Evolutionary conservation across 78 protist genomes (phyloP), one percentile per base, ranked within the genome.

Genomic region (Cavenderia fasciculata): DNA sequence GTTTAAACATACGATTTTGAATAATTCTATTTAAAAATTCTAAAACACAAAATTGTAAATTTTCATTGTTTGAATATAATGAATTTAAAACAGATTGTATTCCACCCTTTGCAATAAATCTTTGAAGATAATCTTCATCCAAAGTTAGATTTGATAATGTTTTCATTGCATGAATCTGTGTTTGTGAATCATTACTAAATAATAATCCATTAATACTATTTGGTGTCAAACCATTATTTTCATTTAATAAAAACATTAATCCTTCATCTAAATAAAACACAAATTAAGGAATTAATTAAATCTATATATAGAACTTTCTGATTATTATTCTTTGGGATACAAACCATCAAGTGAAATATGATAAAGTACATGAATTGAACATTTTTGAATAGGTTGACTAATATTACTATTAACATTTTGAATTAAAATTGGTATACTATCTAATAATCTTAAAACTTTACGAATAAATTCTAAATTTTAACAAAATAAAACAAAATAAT

Each of bases 11-110:
- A 59, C 68, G 52, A 3, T 7, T 40, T 69, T 68, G 65, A 29
- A 68, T 52, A 0, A 68, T 56, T 43, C n/a, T 69, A 54, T 82
- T 82, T 56, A 82, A 69, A 1, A 82, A 23, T 36, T 23, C 61
- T 12, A 82, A 43, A 2, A 82, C 89, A 40, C 63, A 27, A 68
- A 44, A 69, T 56, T 82, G 89, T 29, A 82, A 51, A 29, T 65
- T 59, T 56, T 82, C 89, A 69, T 82, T 63, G 57, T 82, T 82
- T 25, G 89, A 82, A 36, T 82, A 82, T 34, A 82, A 44, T 43
- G 89, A 65, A 54, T 82, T 82, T 23, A 82, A 43, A 21, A 82
- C 40, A 23, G 89, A 49, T 52, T 23, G 36, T 6, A 82, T 41
- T n/a, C 78, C 89, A 68, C 89, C 89, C 41, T 57, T 69, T 0